Evolutionary conservation across 2,329 filamentous ascomycete genomes (phyloP).

Genomic region (Aspergillus udagawae): DNA sequence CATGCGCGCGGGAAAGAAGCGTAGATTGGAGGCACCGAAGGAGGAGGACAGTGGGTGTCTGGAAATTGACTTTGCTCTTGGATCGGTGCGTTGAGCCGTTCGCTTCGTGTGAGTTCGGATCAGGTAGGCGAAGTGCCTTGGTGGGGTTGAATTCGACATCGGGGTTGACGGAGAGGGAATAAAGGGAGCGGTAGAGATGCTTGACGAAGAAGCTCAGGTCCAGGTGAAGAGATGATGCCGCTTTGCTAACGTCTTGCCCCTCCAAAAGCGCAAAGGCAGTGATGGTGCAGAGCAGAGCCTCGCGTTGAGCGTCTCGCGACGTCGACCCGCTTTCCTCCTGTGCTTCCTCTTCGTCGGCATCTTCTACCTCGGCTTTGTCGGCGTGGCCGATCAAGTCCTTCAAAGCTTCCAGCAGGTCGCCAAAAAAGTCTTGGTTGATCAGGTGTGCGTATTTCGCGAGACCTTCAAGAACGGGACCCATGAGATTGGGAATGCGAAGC

Average conservation of each 20-base stretch:
- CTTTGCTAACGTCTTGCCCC: slow-evolving; percentile 86
- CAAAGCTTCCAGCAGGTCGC: slow-evolving; percentile 87
- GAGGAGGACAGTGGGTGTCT: slow-evolving; percentile 89
- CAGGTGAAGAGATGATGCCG: slow-evolving; percentile 74
- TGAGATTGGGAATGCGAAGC: slow-evolving; percentile 71
- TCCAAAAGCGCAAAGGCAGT: slow-evolving; percentile 95
- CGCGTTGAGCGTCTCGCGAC: slow-evolving; percentile 71
- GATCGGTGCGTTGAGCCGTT: slow-evolving; percentile 34
- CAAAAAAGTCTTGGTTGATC: slow-evolving; percentile 99
- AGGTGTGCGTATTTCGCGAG: slow-evolving; percentile 90
- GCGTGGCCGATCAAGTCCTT: slow-evolving; percentile 86
- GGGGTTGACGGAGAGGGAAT: slow-evolving; percentile 72
- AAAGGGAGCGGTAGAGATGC: slow-evolving; percentile 83
- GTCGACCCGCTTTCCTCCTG: slow-evolving; percentile 32
- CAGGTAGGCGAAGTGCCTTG: slow-evolving; percentile 67
- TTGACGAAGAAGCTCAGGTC: slow-evolving; percentile 95
- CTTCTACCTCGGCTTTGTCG: slow-evolving; percentile 45
- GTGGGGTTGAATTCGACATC: slow-evolving; percentile 76
- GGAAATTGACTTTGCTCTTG: slow-evolving; percentile 79
- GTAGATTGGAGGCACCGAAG: slow-evolving; percentile 79
- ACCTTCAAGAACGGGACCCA: slow-evolving; percentile 96
- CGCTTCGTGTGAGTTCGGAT: slow-evolving; percentile 53
- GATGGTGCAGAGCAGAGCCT: slow-evolving; percentile 88
- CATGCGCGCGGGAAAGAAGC: slow-evolving; percentile 72
- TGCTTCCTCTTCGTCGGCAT: slow-evolving; percentile 48